Evolutionary conservation across 306 rosid genomes (phyloP), one percentile per base, ranked within the genome.

Genomic region (Trifolium dubium): DNA sequence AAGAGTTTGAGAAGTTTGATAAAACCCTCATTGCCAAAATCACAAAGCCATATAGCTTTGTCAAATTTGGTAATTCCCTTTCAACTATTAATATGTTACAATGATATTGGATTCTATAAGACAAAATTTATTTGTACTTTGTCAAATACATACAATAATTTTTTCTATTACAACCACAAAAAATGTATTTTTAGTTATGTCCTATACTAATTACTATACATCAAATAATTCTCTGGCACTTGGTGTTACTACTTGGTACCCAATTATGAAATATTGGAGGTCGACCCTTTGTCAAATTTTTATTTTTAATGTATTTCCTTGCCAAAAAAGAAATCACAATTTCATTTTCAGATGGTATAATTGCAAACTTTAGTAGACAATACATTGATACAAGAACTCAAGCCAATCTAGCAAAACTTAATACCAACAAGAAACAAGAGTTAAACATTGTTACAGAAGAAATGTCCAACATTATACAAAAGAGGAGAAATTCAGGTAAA

Each of bases 371-470:
- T 12, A 83, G 86, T 51, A 89, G 84, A 75, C 87, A 87, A 43
- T 89, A 87, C 56, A 76, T 75, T 9, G 95, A 89, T 72, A 89
- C 95, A 70, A 87, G 95, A 76, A 87, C 92, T 31, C 92, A 87
- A 74, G 86, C 85, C 79, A 89, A 87, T 84, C 83, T 89, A 41
- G 83, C 92, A 39, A 89, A 89, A 76, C 90, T 89, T 47, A 83
- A 76, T 76, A 82, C 80, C 46, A 83, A 73, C 41, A 37, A 73
- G 73, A 82, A 87, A 47, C 86, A 80, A 30, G 83, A 89, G 37
- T 53, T 83, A 74, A 83, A 85, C 66, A 41, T 89, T 82, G 77
- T 64, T 10, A 78, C 81, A 10, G 83, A 82, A 59, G 83, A 85
- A 40, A 55, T 89, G 51, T 69, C 80, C 32, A 80, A 76, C 63